phyloP scores from a whole-genome alignment of 75 land plant genomes.

The Pinus taeda region DNA sequence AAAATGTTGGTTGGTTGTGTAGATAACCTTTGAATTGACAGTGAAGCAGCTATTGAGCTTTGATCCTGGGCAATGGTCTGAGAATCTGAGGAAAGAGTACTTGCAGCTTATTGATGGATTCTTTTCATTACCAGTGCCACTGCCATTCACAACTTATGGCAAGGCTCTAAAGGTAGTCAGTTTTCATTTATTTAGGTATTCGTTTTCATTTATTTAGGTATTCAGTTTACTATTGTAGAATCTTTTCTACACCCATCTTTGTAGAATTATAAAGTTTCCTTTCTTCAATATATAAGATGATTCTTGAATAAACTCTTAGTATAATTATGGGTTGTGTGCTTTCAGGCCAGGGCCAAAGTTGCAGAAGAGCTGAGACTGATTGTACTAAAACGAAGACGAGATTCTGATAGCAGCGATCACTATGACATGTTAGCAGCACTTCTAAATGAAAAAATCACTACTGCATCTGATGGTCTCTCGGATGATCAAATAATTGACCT shows the following conservation, averaged over 20 bases:
- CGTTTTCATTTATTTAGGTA: not conserved
- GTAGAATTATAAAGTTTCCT: too few relatives aligned
- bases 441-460: conserved; percentile 5
- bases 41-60: conserved; percentile 71
- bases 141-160: conserved; percentile 73
- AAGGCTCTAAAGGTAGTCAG: conserved; percentile 59
- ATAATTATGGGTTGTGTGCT: not conserved
- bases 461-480: conserved; percentile 21
- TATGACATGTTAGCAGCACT: conserved; percentile 12
- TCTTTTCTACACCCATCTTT: too few relatives aligned
- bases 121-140: conserved; percentile 65
- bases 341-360: conserved; percentile 58
- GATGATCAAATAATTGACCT: conserved; percentile 76
- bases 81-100: conserved; percentile 60
- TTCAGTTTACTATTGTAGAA: too few relatives aligned
- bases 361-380: conserved; percentile 35
- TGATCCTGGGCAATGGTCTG: conserved; percentile 71
- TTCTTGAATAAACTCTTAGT: too few relatives aligned
- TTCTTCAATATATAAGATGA: too few relatives aligned
- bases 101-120: conserved; percentile 74
- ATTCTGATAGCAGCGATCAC: not conserved
- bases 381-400: conserved; percentile 29
- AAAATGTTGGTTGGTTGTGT: conserved; percentile 7
- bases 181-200: not conserved
- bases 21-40: conserved; percentile 69